Evolutionary conservation across 805 yeast species (phyloP).

Genomic region (Sungouiozyma intestinalis): DNA sequence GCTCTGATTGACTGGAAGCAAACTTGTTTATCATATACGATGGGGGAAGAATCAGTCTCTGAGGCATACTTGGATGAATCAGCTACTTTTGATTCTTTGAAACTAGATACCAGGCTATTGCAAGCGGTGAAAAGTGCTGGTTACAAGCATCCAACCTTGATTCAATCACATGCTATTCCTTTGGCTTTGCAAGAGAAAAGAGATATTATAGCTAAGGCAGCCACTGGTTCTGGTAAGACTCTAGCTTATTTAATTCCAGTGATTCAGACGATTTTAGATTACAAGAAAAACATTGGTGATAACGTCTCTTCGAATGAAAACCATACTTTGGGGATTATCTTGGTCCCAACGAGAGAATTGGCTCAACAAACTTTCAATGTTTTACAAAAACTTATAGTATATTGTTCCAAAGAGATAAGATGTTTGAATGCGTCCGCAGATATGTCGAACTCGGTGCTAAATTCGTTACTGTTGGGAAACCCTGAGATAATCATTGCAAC

Average conservation of each 20-base stretch:
- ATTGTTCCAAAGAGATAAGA: conserved; percentile 57
- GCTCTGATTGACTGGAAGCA: no score
- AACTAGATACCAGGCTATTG: conserved; percentile 68
- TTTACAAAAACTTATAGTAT: conserved; percentile 54
- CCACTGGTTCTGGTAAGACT: conserved; percentile 95
- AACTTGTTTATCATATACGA: no score
- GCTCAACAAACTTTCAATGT: conserved; percentile 75
- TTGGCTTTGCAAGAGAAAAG: conserved; percentile 81
- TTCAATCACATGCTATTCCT: conserved; percentile 88
- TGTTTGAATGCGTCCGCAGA: conserved; percentile 54
- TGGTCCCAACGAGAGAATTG: conserved; percentile 91
- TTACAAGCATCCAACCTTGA: conserved; percentile 76
- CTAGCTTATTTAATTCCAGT: conserved; percentile 86
- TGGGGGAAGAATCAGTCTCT: conserved; percentile 31
- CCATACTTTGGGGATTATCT: conserved; percentile 48
- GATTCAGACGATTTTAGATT: conserved; percentile 57
- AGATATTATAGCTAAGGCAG: conserved; percentile 88
- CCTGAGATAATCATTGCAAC: conserved; percentile 84
- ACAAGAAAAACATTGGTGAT: conserved; percentile 23
- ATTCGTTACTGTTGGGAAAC: conserved; percentile 54
- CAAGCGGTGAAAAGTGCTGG: conserved; percentile 80
- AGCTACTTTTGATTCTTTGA: conserved; percentile 61
- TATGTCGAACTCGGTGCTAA: conserved; percentile 58
- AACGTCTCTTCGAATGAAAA: conserved; percentile 11
- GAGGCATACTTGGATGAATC: conserved; percentile 64